Base-by-base conservation (phyloP, 2,329 filamentous ascomycete genomes). In the Nemania bipapillata region DNA sequence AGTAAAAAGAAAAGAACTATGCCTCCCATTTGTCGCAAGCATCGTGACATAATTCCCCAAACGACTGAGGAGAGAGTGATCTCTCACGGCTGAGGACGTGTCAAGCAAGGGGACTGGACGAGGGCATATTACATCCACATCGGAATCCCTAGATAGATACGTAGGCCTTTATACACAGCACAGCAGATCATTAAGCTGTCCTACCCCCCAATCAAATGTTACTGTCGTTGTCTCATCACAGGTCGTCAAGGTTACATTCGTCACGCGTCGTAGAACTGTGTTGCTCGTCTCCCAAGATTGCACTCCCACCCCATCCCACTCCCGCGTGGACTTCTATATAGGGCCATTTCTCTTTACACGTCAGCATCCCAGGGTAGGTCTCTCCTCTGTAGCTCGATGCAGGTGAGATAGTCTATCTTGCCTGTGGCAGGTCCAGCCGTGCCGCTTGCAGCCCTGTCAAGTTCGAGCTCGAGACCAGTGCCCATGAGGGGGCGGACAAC, bases 401-500 rank as follows among this genome's bases (percentile, higher is more conserved):
- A 79, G 22, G 77, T 79, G 12, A 79, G 69, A 63, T 79, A 79
- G 42, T 72, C 75, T 45, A 73, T 78, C 72, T 75, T 74, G 37
- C 75, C 72, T 6, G 72, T 68, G 2, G 63, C 47, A 2, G 69
- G 63, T 45, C 50, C 79, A 17, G 68, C 70, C 3, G 72, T 69
- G 17, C 73, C 72, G 20, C 69, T 70, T 1, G 64, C 57, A 2
- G 63, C 68, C 37, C 81, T 50, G 58, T 86, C 84, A 62, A 93
- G 79, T 78, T 97, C 93, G 55, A 97, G 85, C 80, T 97, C 92
- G 12, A 97, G 85, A 60, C 90, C 92, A 77, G 92, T 96, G 59
- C 91, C 87, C 90, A 96, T 96, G 12, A 97, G 83, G 3, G 94
- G 94, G 66, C 90, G 90, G 7, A 97, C 94, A 17, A 91, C 85